Percentiles rank a stretch among this genome's conserved stretches.
Conservation (phyloP, 2,329 filamentous ascomycete genomes). For the Sporothrix phasma region DNA sequence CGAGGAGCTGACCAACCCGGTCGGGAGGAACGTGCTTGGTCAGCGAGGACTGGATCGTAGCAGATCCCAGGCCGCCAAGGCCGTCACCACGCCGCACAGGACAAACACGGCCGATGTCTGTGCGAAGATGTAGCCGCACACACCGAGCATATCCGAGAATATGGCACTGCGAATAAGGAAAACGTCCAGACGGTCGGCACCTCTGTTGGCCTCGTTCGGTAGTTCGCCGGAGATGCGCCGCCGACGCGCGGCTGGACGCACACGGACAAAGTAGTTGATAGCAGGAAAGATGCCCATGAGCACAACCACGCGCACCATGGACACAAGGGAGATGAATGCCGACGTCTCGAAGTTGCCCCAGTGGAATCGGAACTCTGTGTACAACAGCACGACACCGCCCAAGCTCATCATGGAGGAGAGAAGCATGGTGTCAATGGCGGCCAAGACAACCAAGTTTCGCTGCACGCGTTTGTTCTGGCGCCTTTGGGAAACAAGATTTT, state of each 20-base stretch:
- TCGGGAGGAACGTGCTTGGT: constrained; percentile 87
- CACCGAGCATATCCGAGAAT: constrained; percentile 65
- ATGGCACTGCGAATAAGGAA: constrained; percentile 65
- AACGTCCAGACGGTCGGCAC: constrained; percentile 70
- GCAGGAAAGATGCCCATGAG: constrained; percentile 67
- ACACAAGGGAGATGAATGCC: constrained; percentile 71
- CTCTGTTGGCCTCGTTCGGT: constrained; percentile 45
- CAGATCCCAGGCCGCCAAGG: constrained; percentile 72
- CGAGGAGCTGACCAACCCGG: constrained; percentile 75
- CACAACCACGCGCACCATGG: constrained; percentile 62
- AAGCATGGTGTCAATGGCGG: constrained; percentile 69
- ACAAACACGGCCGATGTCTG: constrained; percentile 56
- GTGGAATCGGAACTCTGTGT: constrained; percentile 66
- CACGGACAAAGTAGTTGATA: constrained; percentile 65
- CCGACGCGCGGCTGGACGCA: constrained; percentile 37
- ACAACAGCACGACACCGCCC: constrained; percentile 73
- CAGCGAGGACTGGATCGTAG: constrained; percentile 71
- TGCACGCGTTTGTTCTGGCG: constrained; percentile 53
- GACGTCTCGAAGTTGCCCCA: constrained; percentile 78
- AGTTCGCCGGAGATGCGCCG: constrained; percentile 30
- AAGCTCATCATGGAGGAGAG: constrained; percentile 75
- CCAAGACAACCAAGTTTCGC: constrained; percentile 72
- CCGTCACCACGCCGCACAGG: constrained; percentile 59
- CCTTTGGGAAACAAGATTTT: constrained; percentile 67
- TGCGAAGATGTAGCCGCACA: constrained; percentile 62